phyloP scores from a whole-genome alignment of 768 basidiomycete genomes.

The Suillus subaureus region DNA sequence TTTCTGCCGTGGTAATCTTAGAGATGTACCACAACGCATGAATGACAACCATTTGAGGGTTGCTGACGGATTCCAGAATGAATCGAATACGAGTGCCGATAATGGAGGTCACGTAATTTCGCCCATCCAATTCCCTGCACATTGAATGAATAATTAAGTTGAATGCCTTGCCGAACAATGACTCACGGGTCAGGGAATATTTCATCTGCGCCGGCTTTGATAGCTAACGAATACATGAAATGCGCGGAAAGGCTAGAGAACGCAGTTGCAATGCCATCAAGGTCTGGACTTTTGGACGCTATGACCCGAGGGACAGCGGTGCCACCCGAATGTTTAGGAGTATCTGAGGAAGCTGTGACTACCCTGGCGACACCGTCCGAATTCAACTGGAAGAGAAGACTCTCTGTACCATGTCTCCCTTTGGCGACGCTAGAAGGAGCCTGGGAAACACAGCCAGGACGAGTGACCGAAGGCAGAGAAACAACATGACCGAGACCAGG shows the following conservation, averaged over 20 bases:
- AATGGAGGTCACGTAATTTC: conserved; percentile 10
- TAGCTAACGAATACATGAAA: conserved; percentile 9
- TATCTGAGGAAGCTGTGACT: not conserved
- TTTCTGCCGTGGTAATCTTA: conserved; percentile 23
- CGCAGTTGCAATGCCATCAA: conserved; percentile 5
- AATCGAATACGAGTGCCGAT: conserved; percentile 23
- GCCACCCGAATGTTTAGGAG: not conserved
- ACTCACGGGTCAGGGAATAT: conserved; percentile 11
- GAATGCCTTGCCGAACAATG: not conserved
- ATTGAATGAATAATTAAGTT: not conserved
- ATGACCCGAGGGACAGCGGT: not conserved
- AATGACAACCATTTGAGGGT: conserved; percentile 30
- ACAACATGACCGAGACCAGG: conserved; percentile 5
- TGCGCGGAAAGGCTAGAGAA: conserved; percentile 7
- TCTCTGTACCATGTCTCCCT: conserved; percentile 22
- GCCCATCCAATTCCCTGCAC: conserved; percentile 21
- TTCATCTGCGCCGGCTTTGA: conserved; percentile 9
- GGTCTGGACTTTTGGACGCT: not conserved
- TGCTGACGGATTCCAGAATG: conserved; percentile 23
- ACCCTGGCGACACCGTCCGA: conserved; percentile 15
- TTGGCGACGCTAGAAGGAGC: conserved; percentile 2
- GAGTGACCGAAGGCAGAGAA: not conserved
- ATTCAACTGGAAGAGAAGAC: conserved; percentile 24
- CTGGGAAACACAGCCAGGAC: not conserved
- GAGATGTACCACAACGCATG: conserved; percentile 37